phyloP scores from a whole-genome alignment of 2,329 filamentous ascomycete species.

The Venturia pyrina region DNA sequence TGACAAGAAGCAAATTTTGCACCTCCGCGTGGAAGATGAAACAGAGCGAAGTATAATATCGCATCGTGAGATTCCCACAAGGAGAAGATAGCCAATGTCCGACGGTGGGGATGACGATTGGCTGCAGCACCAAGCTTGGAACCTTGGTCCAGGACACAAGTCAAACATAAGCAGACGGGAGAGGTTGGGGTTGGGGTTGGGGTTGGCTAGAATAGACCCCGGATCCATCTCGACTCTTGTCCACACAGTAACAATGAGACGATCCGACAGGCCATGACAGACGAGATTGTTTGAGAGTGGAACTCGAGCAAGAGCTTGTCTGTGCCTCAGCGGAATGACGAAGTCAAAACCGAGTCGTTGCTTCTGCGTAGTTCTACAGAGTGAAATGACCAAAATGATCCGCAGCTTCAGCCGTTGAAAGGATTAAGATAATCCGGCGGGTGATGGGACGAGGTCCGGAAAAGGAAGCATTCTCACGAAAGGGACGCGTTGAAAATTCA shows the following conservation, averaged over 20 bases:
- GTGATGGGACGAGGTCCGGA: not conserved
- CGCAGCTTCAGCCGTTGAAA: not conserved
- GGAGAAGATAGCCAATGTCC: not conserved
- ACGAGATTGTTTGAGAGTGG: not conserved
- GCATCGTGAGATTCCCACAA: not conserved
- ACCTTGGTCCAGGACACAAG: not conserved
- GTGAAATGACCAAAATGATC: not conserved
- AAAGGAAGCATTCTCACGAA: not conserved
- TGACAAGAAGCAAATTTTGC: conserved; percentile 2
- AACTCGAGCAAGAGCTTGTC: not conserved
- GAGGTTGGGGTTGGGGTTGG: not conserved
- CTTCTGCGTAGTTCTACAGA: not conserved
- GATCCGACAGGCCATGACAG: not conserved
- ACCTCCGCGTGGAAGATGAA: not conserved
- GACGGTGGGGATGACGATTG: not conserved
- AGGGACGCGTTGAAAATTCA: not conserved
- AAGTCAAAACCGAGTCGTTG: not conserved
- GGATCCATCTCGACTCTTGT: not conserved
- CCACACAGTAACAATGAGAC: not conserved
- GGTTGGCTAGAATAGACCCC: not conserved
- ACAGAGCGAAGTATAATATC: not conserved
- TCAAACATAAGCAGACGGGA: not conserved
- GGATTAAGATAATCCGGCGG: not conserved
- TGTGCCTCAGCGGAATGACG: not conserved
- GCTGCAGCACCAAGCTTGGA: not conserved